Evolutionary conservation across 345 rosid genomes (phyloP).

Genomic region (Salix udensis): DNA sequence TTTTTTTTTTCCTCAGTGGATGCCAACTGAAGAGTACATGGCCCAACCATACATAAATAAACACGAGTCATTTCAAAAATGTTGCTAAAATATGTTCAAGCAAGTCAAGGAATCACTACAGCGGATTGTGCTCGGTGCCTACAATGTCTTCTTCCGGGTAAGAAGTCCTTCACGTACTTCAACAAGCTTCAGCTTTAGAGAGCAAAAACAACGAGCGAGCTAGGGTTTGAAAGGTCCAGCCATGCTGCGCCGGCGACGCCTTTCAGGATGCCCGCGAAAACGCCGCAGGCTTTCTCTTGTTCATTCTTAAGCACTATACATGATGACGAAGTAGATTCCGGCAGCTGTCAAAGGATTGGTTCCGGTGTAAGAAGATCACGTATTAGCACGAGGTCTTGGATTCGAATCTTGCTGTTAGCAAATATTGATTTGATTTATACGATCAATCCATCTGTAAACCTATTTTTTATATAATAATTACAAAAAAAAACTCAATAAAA

Average conservation of each 20-base stretch:
- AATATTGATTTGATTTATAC: no score
- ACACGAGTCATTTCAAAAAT: conserved; percentile 44
- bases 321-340: no score
- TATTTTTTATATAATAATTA: no score
- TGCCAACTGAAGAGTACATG: conserved; percentile 59
- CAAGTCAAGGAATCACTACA: conserved; percentile 38
- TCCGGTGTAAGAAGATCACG: no score
- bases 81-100: conserved; percentile 55
- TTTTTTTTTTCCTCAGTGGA: conserved; percentile 50
- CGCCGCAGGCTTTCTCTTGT: neutral
- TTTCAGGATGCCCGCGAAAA: neutral
- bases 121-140: conserved; percentile 48
- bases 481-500: no score
- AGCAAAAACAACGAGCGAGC: no score
- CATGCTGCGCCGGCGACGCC: neutral
- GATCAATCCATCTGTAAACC: no score
- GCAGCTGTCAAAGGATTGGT: no score
- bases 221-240: neutral
- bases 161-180: conserved; percentile 44
- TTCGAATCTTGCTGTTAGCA: no score
- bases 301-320: no score
- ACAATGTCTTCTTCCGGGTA: conserved; percentile 47
- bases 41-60: conserved; percentile 46
- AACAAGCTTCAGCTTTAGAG: conserved; percentile 25
- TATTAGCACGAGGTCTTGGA: no score